These are phyloP conservation scores for Chaetomium tenue DNA, from an alignment of 495 filamentous ascomycete species.

Conservation along the genomic window DNA sequence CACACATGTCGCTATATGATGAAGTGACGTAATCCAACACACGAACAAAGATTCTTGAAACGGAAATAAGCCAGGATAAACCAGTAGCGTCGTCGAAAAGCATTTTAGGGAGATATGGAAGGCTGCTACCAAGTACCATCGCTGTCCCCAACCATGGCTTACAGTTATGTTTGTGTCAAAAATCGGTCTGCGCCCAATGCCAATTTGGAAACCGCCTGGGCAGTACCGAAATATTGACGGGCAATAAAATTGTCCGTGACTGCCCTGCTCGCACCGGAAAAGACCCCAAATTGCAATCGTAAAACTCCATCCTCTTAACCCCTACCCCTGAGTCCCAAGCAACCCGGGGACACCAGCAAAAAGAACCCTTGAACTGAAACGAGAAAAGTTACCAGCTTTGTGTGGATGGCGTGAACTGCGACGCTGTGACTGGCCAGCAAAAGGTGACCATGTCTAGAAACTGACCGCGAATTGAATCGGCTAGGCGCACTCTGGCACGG, in stretches of 20 bases:
- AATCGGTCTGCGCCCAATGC: constrained; percentile 16
- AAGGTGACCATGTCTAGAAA: constrained; percentile 26
- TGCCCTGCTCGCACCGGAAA: constrained; percentile 23
- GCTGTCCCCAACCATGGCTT: constrained; percentile 15
- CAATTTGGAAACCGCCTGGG: constrained; percentile 18
- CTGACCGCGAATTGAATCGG: constrained; percentile 28
- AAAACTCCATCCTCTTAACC: constrained; percentile 23
- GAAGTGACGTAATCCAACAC: neutral
- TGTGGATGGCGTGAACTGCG: constrained; percentile 28
- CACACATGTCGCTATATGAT: too few species aligned
- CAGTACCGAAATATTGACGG: constrained; percentile 4
- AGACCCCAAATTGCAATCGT: constrained; percentile 25
- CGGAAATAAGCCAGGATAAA: neutral
- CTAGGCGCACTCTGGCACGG: constrained; percentile 41
- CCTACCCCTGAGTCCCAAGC: constrained; percentile 11
- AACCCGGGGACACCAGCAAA: constrained; percentile 21
- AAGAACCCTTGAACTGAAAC: constrained; percentile 26
- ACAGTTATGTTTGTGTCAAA: constrained; percentile 3
- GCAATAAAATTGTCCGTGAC: constrained; percentile 19
- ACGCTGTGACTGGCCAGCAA: constrained; percentile 30
- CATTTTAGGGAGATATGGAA: neutral
- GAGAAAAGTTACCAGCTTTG: constrained; percentile 26
- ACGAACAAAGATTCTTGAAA: neutral
- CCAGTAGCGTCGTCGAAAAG: neutral
- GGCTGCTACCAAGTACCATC: constrained; percentile 12